These are phyloP conservation scores for Geotrichum candidum DNA, from an alignment of 1,139 yeast species.

Conservation along the genomic window DNA sequence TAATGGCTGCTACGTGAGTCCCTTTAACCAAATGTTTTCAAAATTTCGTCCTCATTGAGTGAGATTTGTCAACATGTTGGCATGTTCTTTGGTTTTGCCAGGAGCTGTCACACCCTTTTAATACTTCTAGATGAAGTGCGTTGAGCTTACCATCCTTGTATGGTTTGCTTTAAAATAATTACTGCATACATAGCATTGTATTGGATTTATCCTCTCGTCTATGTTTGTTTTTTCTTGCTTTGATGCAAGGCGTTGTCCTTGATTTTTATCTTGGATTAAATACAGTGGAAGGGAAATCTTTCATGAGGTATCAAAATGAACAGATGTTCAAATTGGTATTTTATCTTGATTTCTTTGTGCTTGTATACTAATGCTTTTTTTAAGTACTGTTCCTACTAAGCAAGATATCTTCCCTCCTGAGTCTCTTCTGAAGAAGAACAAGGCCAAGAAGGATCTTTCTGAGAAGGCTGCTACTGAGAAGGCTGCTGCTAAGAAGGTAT, in stretches of 20 bases:
- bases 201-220: constrained; percentile 17
- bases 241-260: constrained; percentile 20
- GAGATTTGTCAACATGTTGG: constrained; percentile 1
- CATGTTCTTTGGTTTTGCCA: background rate
- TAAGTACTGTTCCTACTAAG: constrained; percentile 14
- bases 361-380: constrained; percentile 6
- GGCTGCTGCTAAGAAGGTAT: constrained; percentile 89
- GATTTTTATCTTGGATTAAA: constrained; percentile 20
- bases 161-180: constrained; percentile 10
- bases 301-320: constrained; percentile 1
- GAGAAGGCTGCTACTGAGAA: constrained; percentile 81
- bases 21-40: background rate
- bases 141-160: constrained; percentile 18
- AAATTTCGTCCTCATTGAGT: background rate
- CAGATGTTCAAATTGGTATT: background rate
- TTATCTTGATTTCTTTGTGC: constrained; percentile 3
- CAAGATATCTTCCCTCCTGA: constrained; percentile 58
- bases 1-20: constrained; percentile 13
- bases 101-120: constrained; percentile 9
- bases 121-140: constrained; percentile 20
- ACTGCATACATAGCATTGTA: background rate
- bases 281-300: constrained; percentile 19
- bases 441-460: constrained; percentile 51
- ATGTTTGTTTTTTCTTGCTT: constrained; percentile 13
- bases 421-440: constrained; percentile 90